Conservation (phyloP, 129 eudicot species). For the Lonicera japonica region DNA sequence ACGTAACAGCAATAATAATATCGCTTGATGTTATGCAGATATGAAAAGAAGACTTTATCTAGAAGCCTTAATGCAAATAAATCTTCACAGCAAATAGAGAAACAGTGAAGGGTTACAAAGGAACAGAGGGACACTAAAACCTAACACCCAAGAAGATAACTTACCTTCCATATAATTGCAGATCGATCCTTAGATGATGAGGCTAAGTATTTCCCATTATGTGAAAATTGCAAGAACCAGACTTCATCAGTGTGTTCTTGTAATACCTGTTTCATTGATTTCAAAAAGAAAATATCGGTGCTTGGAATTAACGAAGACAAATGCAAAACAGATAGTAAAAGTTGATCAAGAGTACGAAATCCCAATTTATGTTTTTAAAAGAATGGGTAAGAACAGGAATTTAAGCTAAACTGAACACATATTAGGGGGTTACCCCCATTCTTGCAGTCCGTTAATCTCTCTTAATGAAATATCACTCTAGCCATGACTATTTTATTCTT, state of each 20-base stretch:
- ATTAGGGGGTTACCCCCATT: too few species aligned
- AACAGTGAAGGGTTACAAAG: too few species aligned
- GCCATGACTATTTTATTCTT: too few species aligned
- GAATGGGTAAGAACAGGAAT: not conserved
- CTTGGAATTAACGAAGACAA: not conserved
- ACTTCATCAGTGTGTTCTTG: conserved; percentile 77
- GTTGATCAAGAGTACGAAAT: not conserved
- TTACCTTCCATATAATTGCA: conserved; percentile 92
- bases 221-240: conserved; percentile 83
- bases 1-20: too few species aligned
- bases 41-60: too few species aligned
- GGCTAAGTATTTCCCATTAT: conserved; percentile 75
- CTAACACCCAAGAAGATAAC: not conserved
- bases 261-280: conserved; percentile 39
- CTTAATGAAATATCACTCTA: too few species aligned
- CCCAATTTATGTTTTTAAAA: not conserved
- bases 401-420: not conserved
- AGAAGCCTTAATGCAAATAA: too few species aligned
- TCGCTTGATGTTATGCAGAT: too few species aligned
- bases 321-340: not conserved
- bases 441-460: too few species aligned
- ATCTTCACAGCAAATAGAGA: too few species aligned
- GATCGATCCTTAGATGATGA: conserved; percentile 75
- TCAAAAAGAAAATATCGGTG: not conserved
- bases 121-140: too few species aligned